Conservation (phyloP, 23 red algal species). For the Gracilaria caudata region DNA sequence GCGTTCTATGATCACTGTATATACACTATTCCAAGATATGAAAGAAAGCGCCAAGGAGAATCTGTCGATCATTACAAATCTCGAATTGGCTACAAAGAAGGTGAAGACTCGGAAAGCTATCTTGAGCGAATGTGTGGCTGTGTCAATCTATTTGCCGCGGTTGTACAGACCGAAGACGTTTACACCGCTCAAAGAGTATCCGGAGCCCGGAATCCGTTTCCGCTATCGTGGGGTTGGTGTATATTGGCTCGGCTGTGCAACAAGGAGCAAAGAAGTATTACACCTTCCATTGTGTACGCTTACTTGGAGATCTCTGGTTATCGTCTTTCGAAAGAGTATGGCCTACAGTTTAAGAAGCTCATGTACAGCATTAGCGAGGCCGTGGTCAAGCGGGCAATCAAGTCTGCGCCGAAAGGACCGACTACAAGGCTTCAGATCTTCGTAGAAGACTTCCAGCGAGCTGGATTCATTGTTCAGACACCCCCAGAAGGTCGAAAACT, state of each 20-base stretch:
- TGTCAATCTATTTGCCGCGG: slow-evolving; percentile 71
- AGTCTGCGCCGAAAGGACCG: slow-evolving; percentile 28
- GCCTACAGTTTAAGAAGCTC: slow-evolving; percentile 45
- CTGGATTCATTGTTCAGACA: slow-evolving; percentile 25
- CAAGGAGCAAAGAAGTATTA: slow-evolving; percentile 52
- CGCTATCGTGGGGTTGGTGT: slow-evolving; percentile 20
- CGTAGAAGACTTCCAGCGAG: slow-evolving; percentile 35
- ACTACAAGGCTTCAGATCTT: slow-evolving; percentile 38
- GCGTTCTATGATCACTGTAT: slow-evolving; percentile 71
- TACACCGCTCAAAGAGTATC: neutral
- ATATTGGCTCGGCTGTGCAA: slow-evolving; percentile 39
- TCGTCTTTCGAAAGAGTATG: slow-evolving; percentile 29
- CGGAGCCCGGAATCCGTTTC: slow-evolving; percentile 36
- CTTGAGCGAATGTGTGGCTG: slow-evolving; percentile 81
- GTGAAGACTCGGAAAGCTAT: slow-evolving; percentile 70
- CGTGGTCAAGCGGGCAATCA: slow-evolving; percentile 30
- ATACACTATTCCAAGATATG: slow-evolving; percentile 71
- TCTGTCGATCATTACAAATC: slow-evolving; percentile 45
- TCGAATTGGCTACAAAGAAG: slow-evolving; percentile 68
- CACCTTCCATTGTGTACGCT: slow-evolving; percentile 35
- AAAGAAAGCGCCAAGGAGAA: slow-evolving; percentile 55
- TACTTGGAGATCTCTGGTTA: slow-evolving; percentile 56
- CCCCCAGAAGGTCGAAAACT: slow-evolving; percentile 36
- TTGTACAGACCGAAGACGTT: slow-evolving; percentile 72
- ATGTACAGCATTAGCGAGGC: slow-evolving; percentile 35